Base-by-base conservation (phyloP, 1,139 yeast species). In the Taphrina communis region DNA sequence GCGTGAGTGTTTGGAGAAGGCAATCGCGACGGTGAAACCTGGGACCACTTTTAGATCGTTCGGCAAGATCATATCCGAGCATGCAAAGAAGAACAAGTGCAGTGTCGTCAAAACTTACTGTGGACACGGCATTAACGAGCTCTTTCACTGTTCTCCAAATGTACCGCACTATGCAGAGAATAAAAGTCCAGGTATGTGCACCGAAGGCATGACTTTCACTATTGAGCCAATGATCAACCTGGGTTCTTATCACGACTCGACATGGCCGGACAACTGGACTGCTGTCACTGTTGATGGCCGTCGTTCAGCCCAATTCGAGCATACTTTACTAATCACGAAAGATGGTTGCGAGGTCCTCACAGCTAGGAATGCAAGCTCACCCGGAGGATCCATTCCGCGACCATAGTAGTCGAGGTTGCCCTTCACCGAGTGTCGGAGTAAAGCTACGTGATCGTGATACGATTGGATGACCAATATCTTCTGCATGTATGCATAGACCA, bases 211-310 rank as follows among this genome's bases (percentile, higher is more conserved):
- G 89, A 93, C 91, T 17, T 95, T 95, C 81, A 95, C 99, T 25
- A 92, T 95, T 71, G 99, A 95, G 80, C 99, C 99, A 59, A 95
- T 95, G 99, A 85, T 95, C 74, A 89, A 91, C 76, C 82, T 88
- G 73, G 99, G 99, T n/a, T 81, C 88, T 0, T 88, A 86, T 80
- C 85, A 85, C 75, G 99, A 93, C 78, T 80, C 84, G 70, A 82
- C 87, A 66, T 95, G 99, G 99, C 99, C 99, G 0, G 99, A 95
- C 78, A 90, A 90, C 79, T 95, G 99, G 99, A 95, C 99, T 12
- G 86, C 96, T 0, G 85, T 86, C 36, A 94, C 98, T 21, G 86
- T 85, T 69, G 98, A 94, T 77, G 98, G 98, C 68, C 86, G 86
- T 76, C 81, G 84, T 71, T 88, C 94, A 73, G 99, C 99, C 0